Evolutionary conservation across 768 basidiomycete species (phyloP).

Genomic region (Rhizopogon rudus): DNA sequence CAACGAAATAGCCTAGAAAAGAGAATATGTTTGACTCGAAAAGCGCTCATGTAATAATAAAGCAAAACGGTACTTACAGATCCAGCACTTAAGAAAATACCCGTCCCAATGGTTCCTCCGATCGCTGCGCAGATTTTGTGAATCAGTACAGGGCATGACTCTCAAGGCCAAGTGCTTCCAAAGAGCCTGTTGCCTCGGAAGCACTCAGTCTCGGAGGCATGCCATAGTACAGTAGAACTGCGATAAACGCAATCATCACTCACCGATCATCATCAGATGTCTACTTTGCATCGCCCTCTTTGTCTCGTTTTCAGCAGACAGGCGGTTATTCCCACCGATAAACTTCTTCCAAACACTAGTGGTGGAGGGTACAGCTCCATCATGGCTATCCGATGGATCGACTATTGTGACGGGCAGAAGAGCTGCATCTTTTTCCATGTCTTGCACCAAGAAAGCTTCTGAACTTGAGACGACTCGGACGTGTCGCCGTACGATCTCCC

Average conservation of each 20-base stretch:
- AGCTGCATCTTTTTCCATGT: background rate
- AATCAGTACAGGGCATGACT: background rate
- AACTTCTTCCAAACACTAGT: constrained; percentile 18
- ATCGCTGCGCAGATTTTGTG: constrained; percentile 32
- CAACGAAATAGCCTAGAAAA: constrained; percentile 40
- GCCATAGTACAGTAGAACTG: background rate
- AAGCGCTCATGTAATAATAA: background rate
- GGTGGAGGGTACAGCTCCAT: background rate
- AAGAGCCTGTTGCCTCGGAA: no score
- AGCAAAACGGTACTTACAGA: constrained; percentile 28
- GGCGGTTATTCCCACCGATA: constrained; percentile 9
- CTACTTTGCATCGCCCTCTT: constrained; percentile 36
- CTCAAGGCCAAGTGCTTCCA: background rate
- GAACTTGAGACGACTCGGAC: background rate
- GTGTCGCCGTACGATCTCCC: no score
- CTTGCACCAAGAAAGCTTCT: background rate
- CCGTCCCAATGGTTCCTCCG: constrained; percentile 55
- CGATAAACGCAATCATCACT: background rate
- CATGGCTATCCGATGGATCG: no score
- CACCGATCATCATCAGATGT: constrained; percentile 40
- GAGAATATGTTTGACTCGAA: background rate
- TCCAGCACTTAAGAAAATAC: constrained; percentile 58
- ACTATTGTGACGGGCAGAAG: background rate
- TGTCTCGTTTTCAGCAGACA: constrained; percentile 20
- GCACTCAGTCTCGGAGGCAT: no score